Percentiles rank a stretch among this genome's conserved stretches.
Evolutionary conservation across 139 green algal genomes (phyloP).

Genomic region (Chlamydomonas incerta): DNA sequence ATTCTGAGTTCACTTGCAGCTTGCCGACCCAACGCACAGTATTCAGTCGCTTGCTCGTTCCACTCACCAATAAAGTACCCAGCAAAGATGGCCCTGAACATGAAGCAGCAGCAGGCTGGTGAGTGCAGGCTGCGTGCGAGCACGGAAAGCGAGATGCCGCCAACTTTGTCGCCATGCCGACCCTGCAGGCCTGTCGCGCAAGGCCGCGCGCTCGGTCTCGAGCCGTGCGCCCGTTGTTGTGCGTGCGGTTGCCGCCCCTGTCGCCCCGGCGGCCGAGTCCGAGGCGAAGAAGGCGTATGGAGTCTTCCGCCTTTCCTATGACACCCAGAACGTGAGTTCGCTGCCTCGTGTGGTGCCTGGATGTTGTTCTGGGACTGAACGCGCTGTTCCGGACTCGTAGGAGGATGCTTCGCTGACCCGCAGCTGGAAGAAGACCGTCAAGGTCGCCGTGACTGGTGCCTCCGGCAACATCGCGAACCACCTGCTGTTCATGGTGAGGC

Average conservation of each 20-base stretch:
- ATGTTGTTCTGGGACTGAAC: not conserved
- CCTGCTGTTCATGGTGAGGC: conserved; percentile 89
- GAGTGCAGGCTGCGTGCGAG: no score
- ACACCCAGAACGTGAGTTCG: conserved; percentile 48
- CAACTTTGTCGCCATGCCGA: no score
- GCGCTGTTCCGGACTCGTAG: conserved; percentile 30
- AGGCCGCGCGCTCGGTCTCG: not conserved
- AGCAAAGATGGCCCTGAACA: no score
- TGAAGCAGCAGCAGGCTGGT: no score
- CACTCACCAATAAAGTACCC: no score
- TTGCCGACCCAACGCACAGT: no score
- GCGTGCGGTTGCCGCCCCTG: not conserved
- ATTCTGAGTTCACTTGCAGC: no score
- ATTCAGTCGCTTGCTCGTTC: no score
- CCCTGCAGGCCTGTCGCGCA: conserved; percentile 25
- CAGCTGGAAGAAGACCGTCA: conserved; percentile 83
- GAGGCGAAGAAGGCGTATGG: conserved; percentile 41
- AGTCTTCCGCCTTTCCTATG: conserved; percentile 59
- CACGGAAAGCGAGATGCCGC: no score
- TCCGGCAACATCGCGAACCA: conserved; percentile 95
- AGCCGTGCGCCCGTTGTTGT: not conserved
- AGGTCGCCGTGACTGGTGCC: conserved; percentile 82
- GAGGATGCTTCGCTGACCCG: conserved; percentile 69
- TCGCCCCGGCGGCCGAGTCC: conserved; percentile 2
- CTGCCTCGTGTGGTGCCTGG: not conserved